Conservation (phyloP, 371 early-diverging fungal genomes). For the Mortierella sp. region DNA sequence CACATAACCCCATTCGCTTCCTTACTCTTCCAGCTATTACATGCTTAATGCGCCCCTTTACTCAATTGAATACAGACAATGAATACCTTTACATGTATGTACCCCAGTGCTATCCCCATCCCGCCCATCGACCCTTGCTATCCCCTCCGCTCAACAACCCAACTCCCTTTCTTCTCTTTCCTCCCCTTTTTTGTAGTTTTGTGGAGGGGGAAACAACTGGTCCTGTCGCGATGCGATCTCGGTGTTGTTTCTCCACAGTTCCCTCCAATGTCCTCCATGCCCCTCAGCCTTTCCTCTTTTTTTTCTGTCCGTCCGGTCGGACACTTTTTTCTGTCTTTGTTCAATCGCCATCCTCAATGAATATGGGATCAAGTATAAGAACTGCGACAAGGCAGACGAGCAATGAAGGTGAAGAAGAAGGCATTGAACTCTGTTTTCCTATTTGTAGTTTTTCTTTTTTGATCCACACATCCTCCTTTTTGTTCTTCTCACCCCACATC, state of each 20-base stretch:
- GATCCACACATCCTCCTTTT: not conserved
- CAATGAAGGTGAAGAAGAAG: not conserved
- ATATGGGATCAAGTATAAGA: not conserved
- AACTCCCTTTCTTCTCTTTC: not conserved
- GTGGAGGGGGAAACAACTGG: not conserved
- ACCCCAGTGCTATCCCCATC: not conserved
- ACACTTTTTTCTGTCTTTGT: slow-evolving; percentile 3
- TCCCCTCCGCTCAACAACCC: not conserved
- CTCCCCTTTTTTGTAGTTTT: not conserved
- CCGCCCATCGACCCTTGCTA: not conserved
- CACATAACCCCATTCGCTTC: not conserved
- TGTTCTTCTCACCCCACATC: not conserved
- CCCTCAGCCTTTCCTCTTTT: not conserved
- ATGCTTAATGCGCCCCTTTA: not conserved
- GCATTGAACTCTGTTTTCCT: not conserved
- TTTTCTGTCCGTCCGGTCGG: not conserved
- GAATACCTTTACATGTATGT: not conserved
- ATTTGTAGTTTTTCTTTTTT: not conserved
- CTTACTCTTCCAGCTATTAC: not conserved
- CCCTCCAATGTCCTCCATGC: not conserved
- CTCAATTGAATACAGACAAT: not conserved
- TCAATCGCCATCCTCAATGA: not conserved
- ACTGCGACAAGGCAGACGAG: not conserved
- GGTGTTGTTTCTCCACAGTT: slow-evolving; percentile 6
- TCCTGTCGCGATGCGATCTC: slow-evolving; percentile 8